Evolutionary conservation across 352 stramenopile genomes (phyloP).

Genomic region (Halophytophthora polymorphica): DNA sequence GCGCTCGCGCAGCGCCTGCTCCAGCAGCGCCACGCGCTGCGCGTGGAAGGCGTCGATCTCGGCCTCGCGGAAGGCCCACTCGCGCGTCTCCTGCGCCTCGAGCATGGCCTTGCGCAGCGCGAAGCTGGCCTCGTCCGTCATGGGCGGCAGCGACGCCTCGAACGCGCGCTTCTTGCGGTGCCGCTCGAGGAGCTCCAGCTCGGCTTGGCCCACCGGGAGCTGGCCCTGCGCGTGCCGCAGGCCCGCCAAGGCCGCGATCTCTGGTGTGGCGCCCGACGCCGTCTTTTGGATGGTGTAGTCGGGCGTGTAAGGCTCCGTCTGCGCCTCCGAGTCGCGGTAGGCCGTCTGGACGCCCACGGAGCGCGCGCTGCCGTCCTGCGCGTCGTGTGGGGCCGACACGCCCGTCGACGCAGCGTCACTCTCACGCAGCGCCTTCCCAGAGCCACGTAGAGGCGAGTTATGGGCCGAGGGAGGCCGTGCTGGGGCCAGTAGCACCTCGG

Average conservation of each 20-base stretch:
- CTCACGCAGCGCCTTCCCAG: background rate
- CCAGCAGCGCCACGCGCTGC: constrained; percentile 73
- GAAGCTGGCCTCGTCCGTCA: constrained; percentile 94
- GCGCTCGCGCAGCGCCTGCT: constrained; percentile 81
- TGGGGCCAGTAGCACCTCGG: constrained; percentile 86
- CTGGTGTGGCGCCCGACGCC: constrained; percentile 44
- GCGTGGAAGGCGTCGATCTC: constrained; percentile 87
- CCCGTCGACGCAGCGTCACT: constrained; percentile 11
- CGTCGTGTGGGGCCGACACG: constrained; percentile 37
- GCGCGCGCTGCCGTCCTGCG: constrained; percentile 43
- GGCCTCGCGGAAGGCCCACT: constrained; percentile 86
- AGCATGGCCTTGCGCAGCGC: constrained; percentile 89
- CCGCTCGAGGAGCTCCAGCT: constrained; percentile 91
- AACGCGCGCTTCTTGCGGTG: constrained; percentile 85
- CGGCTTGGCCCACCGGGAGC: constrained; percentile 75
- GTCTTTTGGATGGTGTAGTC: constrained; percentile 85
- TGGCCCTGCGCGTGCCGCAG: constrained; percentile 58
- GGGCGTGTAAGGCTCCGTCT: constrained; percentile 93
- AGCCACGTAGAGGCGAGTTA: background rate
- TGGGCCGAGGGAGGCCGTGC: constrained; percentile 10
- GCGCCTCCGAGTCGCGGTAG: constrained; percentile 92
- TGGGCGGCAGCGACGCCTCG: constrained; percentile 87
- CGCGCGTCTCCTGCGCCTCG: constrained; percentile 88
- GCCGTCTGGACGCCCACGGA: constrained; percentile 88
- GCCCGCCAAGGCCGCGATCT: constrained; percentile 82